A percentile compares a stretch with the other conserved stretches of the same genome.
Conservation (phyloP, 768 basidiomycete species). For the Termitomyces sp. region DNA sequence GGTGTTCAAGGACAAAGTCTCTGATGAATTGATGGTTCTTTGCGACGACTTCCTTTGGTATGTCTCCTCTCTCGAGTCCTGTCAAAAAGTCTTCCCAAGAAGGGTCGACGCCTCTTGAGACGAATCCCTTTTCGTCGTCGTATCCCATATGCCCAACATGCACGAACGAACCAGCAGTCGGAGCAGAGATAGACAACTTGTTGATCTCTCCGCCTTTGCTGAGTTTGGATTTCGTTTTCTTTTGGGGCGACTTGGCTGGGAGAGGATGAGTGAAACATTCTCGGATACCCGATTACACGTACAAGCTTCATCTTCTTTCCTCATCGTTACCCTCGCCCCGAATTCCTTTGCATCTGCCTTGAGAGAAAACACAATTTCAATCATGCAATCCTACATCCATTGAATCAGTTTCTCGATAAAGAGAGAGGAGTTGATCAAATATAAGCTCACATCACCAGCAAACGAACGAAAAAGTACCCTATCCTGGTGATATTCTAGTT, state of each 20-base stretch:
- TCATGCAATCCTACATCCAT: background rate
- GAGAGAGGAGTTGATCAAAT: background rate
- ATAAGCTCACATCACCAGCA: constrained; percentile 74
- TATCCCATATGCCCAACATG: constrained; percentile 97
- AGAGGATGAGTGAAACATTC: constrained; percentile 2
- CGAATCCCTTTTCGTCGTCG: constrained; percentile 82
- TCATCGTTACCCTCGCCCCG: constrained; percentile 73
- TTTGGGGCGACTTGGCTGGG: background rate
- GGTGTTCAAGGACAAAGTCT: constrained; percentile 61
- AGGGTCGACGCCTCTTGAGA: constrained; percentile 80
- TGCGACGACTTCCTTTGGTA: constrained; percentile 62
- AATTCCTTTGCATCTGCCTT: constrained; percentile 77
- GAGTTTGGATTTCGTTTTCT: constrained; percentile 40
- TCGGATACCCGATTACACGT: constrained; percentile 10
- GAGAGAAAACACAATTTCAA: background rate
- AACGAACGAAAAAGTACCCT: constrained; percentile 91
- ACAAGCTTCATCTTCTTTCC: constrained; percentile 55
- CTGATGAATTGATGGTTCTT: constrained; percentile 88
- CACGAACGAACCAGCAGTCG: constrained; percentile 70
- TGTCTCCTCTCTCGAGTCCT: constrained; percentile 56
- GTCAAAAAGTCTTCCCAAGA: constrained; percentile 78
- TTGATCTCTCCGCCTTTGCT: constrained; percentile 77
- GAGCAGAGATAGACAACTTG: constrained; percentile 88
- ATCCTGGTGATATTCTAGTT: constrained; percentile 83
- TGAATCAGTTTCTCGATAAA: background rate